These are phyloP conservation scores for Pseudogymnoascus sp. DNA, from an alignment of 2,329 filamentous ascomycete species.

Conservation along the genomic window DNA sequence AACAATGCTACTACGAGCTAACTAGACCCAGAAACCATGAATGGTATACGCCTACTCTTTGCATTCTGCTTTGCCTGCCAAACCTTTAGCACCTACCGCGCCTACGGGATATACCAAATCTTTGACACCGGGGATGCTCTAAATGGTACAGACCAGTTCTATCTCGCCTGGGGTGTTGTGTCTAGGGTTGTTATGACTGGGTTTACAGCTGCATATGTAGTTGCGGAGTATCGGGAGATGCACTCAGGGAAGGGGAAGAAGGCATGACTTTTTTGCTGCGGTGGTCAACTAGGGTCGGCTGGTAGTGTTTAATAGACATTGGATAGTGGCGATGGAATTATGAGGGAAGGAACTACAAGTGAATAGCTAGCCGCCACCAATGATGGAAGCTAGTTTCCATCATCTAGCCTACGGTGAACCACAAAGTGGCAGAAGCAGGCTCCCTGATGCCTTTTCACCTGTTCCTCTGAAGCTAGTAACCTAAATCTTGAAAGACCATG, in stretches of 20 bases:
- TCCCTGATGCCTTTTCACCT: background rate
- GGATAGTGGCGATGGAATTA: background rate
- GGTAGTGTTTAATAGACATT: background rate
- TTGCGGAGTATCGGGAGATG: background rate
- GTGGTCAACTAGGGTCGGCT: background rate
- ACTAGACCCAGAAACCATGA: background rate
- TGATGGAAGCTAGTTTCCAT: background rate
- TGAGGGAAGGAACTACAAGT: background rate
- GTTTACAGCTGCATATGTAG: background rate
- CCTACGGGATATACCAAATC: background rate
- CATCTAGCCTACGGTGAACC: background rate
- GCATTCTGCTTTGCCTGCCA: background rate
- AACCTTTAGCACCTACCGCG: background rate
- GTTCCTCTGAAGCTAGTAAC: background rate
- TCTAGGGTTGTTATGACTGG: background rate
- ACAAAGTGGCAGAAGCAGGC: background rate
- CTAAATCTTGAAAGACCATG: slow-evolving; percentile 20
- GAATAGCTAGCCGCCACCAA: background rate
- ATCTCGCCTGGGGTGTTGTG: background rate
- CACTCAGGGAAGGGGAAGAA: background rate
- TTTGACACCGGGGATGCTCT: background rate
- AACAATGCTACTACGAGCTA: background rate
- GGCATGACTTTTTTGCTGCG: background rate
- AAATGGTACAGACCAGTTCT: background rate
- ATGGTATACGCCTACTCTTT: background rate